Evolutionary conservation across 169 alveolate species (phyloP).

Genomic region (Ichthyophthirius multifiliis): DNA sequence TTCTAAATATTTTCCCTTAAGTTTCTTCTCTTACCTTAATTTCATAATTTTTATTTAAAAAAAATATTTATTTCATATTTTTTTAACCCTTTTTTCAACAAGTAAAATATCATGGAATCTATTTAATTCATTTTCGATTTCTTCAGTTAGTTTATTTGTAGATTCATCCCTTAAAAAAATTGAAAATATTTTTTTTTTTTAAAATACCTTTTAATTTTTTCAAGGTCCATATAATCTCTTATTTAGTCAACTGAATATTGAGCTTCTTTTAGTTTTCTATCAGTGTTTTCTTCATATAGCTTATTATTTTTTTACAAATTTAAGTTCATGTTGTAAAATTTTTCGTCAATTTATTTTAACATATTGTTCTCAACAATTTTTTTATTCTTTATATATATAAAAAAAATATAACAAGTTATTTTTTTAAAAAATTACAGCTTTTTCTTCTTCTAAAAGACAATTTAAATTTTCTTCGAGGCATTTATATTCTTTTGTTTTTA

Average conservation of each 20-base stretch:
- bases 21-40: slow-evolving; percentile 36
- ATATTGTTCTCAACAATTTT: background rate
- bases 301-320: background rate
- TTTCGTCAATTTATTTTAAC: slow-evolving; percentile 5
- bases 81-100: slow-evolving; percentile 35
- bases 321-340: slow-evolving; percentile 5
- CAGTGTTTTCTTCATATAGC: slow-evolving; percentile 18
- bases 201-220: slow-evolving; percentile 7
- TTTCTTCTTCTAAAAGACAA: slow-evolving; percentile 16
- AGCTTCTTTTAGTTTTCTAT: slow-evolving; percentile 8
- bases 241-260: background rate
- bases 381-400: background rate
- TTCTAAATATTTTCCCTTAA: slow-evolving; percentile 44
- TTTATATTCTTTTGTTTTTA: slow-evolving; percentile 3
- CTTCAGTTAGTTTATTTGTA: slow-evolving; percentile 29
- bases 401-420: too few species aligned
- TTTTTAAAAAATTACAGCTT: slow-evolving; percentile 5
- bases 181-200: background rate
- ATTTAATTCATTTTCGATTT: slow-evolving; percentile 38
- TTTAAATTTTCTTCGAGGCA: background rate
- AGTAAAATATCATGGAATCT: slow-evolving; percentile 27
- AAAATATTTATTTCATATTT: too few species aligned
- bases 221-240: slow-evolving; percentile 8
- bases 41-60: background rate
- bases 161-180: slow-evolving; percentile 25